Evolutionary conservation across 345 rosid genomes (phyloP), one percentile per base, ranked within the genome.

Genomic region (Camelina hispida): DNA sequence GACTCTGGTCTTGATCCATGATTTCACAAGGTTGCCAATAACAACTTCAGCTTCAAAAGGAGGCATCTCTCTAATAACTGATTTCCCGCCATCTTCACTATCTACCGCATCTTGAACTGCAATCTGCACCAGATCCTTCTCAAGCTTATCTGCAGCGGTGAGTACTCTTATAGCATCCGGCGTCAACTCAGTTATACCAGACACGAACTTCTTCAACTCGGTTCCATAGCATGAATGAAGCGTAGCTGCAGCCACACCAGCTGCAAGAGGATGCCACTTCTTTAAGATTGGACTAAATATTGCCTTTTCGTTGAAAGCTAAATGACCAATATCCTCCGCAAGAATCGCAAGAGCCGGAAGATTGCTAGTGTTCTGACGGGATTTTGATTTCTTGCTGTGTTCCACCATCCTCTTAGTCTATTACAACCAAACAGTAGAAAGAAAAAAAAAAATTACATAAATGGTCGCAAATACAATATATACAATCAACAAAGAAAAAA

Each of bases 11-110:
- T 81, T 92, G 74, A 95, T 92, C 99, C 99, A 95, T 4, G 84
- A 73, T 59, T 85, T 88, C 30, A 90, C 97, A 30, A 92, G 91
- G 73, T 86, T 80, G 72, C 87, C 86, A 57, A 93, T 89, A 53
- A 87, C 88, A 23, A 86, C 82, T 75, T 95, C 97, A 17, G 96
- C 92, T 84, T 95, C 99, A 47, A 78, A 95, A 66, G 99, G 99
- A 75, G 97, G 93, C 99, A 95, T 95, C 82, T 95, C 97, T 79
- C 87, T 88, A 70, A 95, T 95, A 68, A 95, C 87, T 2, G 98
- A 89, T 81, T 90, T 95, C 66, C 99, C 99, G 9, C 99, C 99
- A 86, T 95, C 99, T 73, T 95, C 99, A 71, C 98, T 90, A 51
- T 95, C 88, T 57, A 90, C 99, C 0, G 98, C 87, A 76, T 92